Conservation (phyloP, 371 early-diverging fungal species). For the Mycotypha africana region DNA sequence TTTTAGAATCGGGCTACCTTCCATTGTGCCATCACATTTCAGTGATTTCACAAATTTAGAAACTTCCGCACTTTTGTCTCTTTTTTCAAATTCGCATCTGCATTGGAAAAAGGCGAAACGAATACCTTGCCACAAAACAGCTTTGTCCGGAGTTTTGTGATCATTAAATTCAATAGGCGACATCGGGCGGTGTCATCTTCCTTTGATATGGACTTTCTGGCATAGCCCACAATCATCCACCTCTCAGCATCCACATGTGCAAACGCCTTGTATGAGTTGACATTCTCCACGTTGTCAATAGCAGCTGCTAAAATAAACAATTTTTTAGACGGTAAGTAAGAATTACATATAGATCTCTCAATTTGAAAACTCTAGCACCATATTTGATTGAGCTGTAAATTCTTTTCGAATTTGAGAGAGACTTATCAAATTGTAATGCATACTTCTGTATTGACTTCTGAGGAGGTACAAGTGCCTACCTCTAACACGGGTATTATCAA, state of each 20-base stretch:
- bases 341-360: slow-evolving; percentile 2
- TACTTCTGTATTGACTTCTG: slow-evolving; percentile 5
- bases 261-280: background rate
- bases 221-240: background rate
- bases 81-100: slow-evolving; percentile 5
- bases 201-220: background rate
- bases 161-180: background rate
- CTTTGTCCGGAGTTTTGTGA: slow-evolving; percentile 3
- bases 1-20: slow-evolving; percentile 12
- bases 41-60: slow-evolving; percentile 6
- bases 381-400: slow-evolving; percentile 1
- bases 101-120: slow-evolving; percentile 7
- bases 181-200: background rate
- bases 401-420: slow-evolving; percentile 4
- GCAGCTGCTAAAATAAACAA: background rate
- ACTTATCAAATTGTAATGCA: background rate
- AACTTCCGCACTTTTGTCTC: slow-evolving; percentile 3
- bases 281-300: background rate
- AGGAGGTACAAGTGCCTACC: slow-evolving; percentile 1
- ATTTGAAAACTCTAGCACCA: slow-evolving; percentile 2
- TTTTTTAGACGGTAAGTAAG: background rate
- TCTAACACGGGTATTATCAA: background rate
- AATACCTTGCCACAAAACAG: slow-evolving; percentile 7
- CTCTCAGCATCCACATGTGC: slow-evolving; percentile 1
- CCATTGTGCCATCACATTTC: slow-evolving; percentile 11